Percentiles rank a stretch among this genome's conserved stretches.
phyloP scores from a whole-genome alignment of 768 basidiomycete genomes.

The Strobilomyces confusus region DNA sequence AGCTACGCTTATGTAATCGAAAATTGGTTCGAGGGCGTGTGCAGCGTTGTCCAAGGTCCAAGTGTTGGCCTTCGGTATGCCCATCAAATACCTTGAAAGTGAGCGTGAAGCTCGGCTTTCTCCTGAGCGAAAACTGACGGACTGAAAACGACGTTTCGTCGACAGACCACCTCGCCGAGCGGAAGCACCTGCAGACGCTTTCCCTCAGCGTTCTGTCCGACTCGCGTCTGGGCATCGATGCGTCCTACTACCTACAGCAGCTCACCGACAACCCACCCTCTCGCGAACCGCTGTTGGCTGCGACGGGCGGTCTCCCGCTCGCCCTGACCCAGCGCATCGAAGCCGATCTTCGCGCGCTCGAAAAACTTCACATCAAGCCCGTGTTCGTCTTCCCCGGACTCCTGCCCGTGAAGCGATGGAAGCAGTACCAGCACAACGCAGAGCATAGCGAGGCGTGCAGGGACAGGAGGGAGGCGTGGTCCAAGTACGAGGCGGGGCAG shows the following conservation, averaged over 20 bases:
- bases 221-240: constrained; percentile 96
- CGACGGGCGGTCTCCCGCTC: constrained; percentile 92
- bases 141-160: not conserved
- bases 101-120: constrained; percentile 23
- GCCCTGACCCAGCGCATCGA: constrained; percentile 87
- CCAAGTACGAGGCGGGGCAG: constrained; percentile 87
- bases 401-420: constrained; percentile 69
- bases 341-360: constrained; percentile 83
- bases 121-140: not conserved
- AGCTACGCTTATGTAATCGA: constrained; percentile 27
- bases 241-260: constrained; percentile 79
- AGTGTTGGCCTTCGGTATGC: constrained; percentile 41
- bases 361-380: constrained; percentile 91
- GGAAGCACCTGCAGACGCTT: constrained; percentile 81
- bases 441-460: constrained; percentile 66
- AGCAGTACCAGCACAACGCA: constrained; percentile 45
- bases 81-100: constrained; percentile 85
- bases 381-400: constrained; percentile 98
- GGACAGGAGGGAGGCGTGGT: constrained; percentile 84
- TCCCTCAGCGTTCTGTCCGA: constrained; percentile 80
- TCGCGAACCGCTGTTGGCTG: constrained; percentile 88
- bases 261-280: constrained; percentile 74
- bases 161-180: constrained; percentile 79
- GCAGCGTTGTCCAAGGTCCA: constrained; percentile 20
- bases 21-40: constrained; percentile 17